Conservation (phyloP, 2,329 filamentous ascomycete genomes). For the Penicillium sp. region DNA sequence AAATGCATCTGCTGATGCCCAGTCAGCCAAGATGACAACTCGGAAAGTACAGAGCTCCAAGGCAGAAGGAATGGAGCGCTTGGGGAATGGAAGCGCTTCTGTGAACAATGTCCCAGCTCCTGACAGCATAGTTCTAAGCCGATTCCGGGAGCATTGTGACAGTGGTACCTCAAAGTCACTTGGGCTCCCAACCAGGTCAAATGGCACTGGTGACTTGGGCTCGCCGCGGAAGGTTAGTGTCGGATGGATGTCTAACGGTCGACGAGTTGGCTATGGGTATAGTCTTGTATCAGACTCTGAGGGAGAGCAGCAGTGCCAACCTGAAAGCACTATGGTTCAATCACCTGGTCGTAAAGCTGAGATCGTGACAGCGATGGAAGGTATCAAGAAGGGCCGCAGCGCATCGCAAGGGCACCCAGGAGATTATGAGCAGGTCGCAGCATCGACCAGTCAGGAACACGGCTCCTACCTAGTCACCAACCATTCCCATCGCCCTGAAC, state of each 20-base stretch:
- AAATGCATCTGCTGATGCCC: constrained; percentile 4
- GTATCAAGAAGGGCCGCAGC: no score
- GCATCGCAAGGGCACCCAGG: no score
- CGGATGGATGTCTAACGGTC: constrained; percentile 44
- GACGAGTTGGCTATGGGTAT: constrained; percentile 42
- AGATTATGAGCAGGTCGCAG: no score
- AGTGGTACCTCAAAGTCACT: constrained; percentile 2
- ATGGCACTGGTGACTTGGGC: constrained; percentile 1
- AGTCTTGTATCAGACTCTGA: constrained; percentile 31
- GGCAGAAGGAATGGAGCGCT: constrained; percentile 6
- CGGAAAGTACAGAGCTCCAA: background rate
- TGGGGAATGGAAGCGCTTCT: background rate
- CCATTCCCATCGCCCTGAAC: background rate
- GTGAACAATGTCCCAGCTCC: background rate
- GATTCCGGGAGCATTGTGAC: constrained; percentile 36
- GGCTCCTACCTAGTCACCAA: background rate
- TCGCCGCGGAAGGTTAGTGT: constrained; percentile 37
- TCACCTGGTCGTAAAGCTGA: background rate
- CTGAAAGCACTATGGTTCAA: constrained; percentile 1
- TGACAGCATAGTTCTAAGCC: constrained; percentile 23
- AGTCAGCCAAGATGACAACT: constrained; percentile 2
- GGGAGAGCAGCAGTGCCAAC: constrained; percentile 5
- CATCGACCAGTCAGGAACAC: no score
- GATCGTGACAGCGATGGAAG: background rate
- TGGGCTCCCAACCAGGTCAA: background rate